Base-by-base conservation (phyloP, 768 basidiomycete genomes). In the Rhodotorula diobovata region DNA sequence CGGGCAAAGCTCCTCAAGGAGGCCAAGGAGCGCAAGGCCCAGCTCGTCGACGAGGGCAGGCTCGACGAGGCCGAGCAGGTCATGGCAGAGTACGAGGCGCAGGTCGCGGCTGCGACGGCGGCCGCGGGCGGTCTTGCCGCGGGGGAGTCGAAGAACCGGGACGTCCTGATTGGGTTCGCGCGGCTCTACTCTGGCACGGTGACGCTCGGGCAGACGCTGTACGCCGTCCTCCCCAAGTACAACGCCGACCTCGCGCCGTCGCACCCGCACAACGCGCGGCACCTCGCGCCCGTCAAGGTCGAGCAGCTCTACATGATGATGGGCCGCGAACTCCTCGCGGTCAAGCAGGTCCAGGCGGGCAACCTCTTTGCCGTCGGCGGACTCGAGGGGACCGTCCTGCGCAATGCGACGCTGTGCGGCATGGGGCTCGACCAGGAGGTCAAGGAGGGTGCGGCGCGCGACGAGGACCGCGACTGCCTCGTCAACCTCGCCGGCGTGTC, bases 331-430 rank as follows among this genome's bases (percentile, higher is more conserved):
- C 84, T 99, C n/a, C 87, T 91, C 1, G 84, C 88, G 0, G 91
- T 95, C 6, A 84, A 90, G 32, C 84, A 83, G 70, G 93, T 98
- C 2, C 85, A 85, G 41, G 93, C 96, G 3, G 96, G 96, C 15
- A 94, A 95, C 78, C 90, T 94, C 10, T 98, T 97, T 74, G 96
- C 94, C 4, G 87, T 97, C 72, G 88, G 84, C 73, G 95, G 96
- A 0, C 80, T 98, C 66, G 91, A 90, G 77, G 91, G 93, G 2
- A 90, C 87, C 76, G 92, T 98, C 4, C 89, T 90, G 85, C 84
- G 95, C 68, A 93, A 87, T 77, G 93, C 90, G 3, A 98, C 96
- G 1, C 81, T 99, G 2, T 96, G 93, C 81, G 73, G 63, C 8
- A 57, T 68, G 43, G 66, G 72, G 66, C 79, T 65, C 78, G 81